Conservation (phyloP, 73 alveolate genomes). For the Stentor roeselii region DNA sequence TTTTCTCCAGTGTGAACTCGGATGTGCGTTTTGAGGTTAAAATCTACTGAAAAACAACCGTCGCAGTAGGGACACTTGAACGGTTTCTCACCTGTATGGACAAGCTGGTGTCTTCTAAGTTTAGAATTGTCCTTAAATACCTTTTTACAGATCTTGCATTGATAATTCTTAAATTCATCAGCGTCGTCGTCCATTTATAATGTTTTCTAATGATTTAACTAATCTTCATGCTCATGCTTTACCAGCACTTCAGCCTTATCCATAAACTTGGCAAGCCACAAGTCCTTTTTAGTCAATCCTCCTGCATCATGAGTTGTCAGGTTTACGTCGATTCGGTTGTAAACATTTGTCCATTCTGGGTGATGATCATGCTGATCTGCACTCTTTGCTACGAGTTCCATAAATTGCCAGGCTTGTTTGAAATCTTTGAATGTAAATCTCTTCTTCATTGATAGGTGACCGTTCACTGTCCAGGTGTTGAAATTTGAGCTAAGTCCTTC, state of each 20-base stretch:
- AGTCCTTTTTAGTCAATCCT: conserved; percentile 30
- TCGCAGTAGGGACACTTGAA: conserved; percentile 86
- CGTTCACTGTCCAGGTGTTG: neutral
- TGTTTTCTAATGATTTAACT: no score
- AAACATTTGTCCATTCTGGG: conserved; percentile 39
- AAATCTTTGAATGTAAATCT: neutral
- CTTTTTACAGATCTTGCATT: conserved; percentile 75
- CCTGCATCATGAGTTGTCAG: conserved; percentile 36
- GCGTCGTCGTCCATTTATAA: neutral
- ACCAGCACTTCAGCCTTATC: conserved; percentile 18
- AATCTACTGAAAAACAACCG: conserved; percentile 81
- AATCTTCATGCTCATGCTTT: conserved; percentile 25
- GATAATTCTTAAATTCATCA: neutral
- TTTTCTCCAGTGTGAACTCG: conserved; percentile 93
- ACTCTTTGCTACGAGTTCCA: conserved; percentile 24
- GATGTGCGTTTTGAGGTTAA: conserved; percentile 83
- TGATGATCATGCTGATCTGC: conserved; percentile 34
- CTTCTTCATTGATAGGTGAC: neutral
- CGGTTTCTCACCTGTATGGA: conserved; percentile 94
- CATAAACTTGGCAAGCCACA: conserved; percentile 29
- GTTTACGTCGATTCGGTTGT: conserved; percentile 31
- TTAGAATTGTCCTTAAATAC: conserved; percentile 83
- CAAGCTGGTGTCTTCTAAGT: conserved; percentile 84
- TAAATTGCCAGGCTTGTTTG: conserved; percentile 26
- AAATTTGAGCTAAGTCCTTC: neutral